These are phyloP conservation scores for Leccinum ochraceum DNA, from an alignment of 768 basidiomycete genomes.

Conservation along the genomic window DNA sequence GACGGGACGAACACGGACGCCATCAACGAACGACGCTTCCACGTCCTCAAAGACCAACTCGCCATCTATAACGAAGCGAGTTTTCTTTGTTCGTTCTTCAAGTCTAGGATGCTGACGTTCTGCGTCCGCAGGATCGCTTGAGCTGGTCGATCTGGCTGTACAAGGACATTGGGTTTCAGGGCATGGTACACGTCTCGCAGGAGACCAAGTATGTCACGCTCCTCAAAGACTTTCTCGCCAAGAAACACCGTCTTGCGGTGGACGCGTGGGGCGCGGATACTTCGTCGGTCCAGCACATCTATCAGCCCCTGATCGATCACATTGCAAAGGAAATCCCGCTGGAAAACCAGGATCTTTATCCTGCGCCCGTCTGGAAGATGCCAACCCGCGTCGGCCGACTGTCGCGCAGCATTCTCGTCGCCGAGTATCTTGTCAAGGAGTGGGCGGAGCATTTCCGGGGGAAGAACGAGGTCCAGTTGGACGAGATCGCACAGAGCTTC, in stretches of 20 bases:
- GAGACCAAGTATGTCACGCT: constrained; percentile 73
- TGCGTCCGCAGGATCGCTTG: constrained; percentile 49
- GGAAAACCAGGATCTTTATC: constrained; percentile 57
- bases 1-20: constrained; percentile 58
- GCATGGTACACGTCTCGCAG: constrained; percentile 74
- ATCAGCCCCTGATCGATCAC: constrained; percentile 65
- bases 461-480: constrained; percentile 59
- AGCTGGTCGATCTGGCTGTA: constrained; percentile 89
- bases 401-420: constrained; percentile 65
- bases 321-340: constrained; percentile 55
- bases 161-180: constrained; percentile 86
- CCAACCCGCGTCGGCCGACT: constrained; percentile 55
- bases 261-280: constrained; percentile 82
- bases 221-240: constrained; percentile 67
- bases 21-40: constrained; percentile 67
- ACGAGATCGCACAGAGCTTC: constrained; percentile 76
- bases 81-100: background rate
- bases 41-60: constrained; percentile 73
- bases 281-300: constrained; percentile 52
- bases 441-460: constrained; percentile 73
- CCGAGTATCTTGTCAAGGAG: constrained; percentile 70
- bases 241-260: constrained; percentile 75
- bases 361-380: constrained; percentile 64
- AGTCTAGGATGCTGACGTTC: background rate
- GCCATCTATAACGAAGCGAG: constrained; percentile 57